Base-by-base conservation (phyloP, 2,329 filamentous ascomycete species). In the Zymoseptoria pseudotritici region DNA sequence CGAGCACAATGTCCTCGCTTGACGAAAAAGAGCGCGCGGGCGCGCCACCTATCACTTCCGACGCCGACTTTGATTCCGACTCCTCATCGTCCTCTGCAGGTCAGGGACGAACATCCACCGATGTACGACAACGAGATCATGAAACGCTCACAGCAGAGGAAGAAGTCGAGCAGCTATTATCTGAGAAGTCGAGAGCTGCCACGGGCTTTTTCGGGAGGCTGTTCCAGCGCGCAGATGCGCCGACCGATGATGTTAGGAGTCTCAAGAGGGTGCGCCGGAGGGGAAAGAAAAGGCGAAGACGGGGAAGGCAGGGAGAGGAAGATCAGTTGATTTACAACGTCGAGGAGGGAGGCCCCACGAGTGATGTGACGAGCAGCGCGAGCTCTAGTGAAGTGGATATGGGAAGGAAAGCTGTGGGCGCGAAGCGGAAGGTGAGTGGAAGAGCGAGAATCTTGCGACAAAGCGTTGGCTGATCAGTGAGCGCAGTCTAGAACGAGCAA, bases 321-420 rank as follows among this genome's bases (percentile, higher is more conserved):
- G 86, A 87, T 46, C 84, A 86, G 73, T 78, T 95, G 69, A 90
- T 96, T 86, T 92, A 90, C 73, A 89, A 94, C 76, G 90, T 93
- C 88, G 92, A 97, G 74, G 88, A 91, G 71, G 90, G 91, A 87
- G 68, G 77, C 84, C 78, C 36, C 17, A 46, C 36, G 5, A 46
- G 36, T 46, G 36, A 46, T 46, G 36, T 46, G 17, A 65, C 65
- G 46, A 65, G 62, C 56, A 63, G 64, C 24, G 68, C 74, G 36
- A 67, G 71, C 56, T 77, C 76, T 36, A 75, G 73, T 46, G 74
- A 79, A 62, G 71, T 69, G 26, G 82, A 83, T 65, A 76, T 78
- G 65, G 77, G 80, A 65, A 77, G 76, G 54, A 46, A 50, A 55
- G 51, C 49, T 31, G 46, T 19, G 3, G 53, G 36, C 17, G 54